A percentile compares a stretch with the other conserved stretches of the same genome.
phyloP scores from a whole-genome alignment of 2,329 filamentous ascomycete species.

The Penicillium olsonii region DNA sequence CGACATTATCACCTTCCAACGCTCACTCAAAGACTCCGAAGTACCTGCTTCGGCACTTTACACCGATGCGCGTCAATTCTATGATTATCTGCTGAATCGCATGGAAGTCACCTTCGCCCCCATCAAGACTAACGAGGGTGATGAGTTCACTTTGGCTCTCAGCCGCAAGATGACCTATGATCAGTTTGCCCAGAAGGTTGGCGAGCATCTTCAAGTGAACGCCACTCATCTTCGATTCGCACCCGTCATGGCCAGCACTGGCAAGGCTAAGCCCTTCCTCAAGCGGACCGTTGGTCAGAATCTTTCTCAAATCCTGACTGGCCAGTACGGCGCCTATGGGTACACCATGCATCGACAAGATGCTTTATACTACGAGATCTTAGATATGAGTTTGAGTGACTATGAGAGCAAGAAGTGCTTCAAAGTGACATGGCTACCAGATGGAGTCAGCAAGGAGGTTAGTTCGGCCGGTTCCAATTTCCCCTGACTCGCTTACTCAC shows the following conservation, averaged over 20 bases:
- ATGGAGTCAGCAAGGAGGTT: constrained; percentile 89
- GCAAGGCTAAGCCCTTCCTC: constrained; percentile 75
- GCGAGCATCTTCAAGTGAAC: constrained; percentile 72
- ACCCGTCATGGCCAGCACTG: constrained; percentile 74
- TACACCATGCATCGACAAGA: constrained; percentile 71
- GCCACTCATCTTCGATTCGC: constrained; percentile 89
- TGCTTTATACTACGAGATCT: constrained; percentile 84
- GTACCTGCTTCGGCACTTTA: constrained; percentile 51
- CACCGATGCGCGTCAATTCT: constrained; percentile 77
- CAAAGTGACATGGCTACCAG: constrained; percentile 80
- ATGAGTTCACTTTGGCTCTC: constrained; percentile 74
- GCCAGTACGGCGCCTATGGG: constrained; percentile 70
- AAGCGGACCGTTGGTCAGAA: constrained; percentile 72
- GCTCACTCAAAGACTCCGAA: constrained; percentile 51
- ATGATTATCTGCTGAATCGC: constrained; percentile 88
- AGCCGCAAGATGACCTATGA: constrained; percentile 92
- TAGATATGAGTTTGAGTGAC: constrained; percentile 92
- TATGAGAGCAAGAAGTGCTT: constrained; percentile 88
- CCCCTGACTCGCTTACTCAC: constrained; percentile 16
- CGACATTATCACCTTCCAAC: constrained; percentile 94
- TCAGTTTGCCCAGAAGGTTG: constrained; percentile 79
- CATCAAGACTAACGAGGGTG: constrained; percentile 54
- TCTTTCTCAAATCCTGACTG: constrained; percentile 76
- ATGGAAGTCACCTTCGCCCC: constrained; percentile 77
- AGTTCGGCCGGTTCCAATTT: constrained; percentile 26